A percentile compares a stretch with the other conserved stretches of the same genome.
These are phyloP conservation scores for Selenicereus undatus DNA, from an alignment of 148 eudicot species.

Conservation along the genomic window DNA sequence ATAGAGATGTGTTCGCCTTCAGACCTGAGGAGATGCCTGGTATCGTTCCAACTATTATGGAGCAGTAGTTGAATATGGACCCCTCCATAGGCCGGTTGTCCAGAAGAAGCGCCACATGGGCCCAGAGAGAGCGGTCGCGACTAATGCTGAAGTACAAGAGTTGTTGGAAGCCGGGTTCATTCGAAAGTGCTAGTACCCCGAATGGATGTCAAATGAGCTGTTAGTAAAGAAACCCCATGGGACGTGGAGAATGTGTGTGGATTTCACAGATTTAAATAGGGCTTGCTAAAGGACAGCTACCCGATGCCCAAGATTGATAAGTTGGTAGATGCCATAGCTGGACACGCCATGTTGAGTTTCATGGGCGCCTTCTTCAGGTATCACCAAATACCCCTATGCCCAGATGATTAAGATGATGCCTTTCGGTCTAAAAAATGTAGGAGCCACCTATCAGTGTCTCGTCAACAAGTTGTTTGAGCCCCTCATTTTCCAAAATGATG, in stretches of 20 bases:
- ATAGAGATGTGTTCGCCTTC: too few species aligned
- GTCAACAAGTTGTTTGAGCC: too few species aligned
- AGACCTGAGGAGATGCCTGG: too few species aligned
- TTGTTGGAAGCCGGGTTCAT: too few species aligned
- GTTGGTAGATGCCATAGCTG: background rate
- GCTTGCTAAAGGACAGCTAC: background rate
- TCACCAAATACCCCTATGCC: background rate
- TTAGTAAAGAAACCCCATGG: background rate
- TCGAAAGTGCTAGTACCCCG: background rate
- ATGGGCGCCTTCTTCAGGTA: background rate
- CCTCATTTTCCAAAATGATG: too few species aligned
- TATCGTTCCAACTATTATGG: too few species aligned
- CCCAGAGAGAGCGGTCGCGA: too few species aligned
- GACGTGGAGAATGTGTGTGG: background rate
- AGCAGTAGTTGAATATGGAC: too few species aligned
- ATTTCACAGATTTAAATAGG: background rate
- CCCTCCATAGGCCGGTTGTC: too few species aligned
- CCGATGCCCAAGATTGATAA: too few species aligned
- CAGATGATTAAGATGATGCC: background rate
- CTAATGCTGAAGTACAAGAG: too few species aligned
- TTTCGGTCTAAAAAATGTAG: background rate
- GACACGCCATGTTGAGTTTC: background rate
- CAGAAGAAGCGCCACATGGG: too few species aligned
- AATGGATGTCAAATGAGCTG: background rate
- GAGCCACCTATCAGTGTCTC: background rate